Evolutionary conservation across 768 basidiomycete genomes (phyloP).

Genomic region (Boletus vermiculosoides): DNA sequence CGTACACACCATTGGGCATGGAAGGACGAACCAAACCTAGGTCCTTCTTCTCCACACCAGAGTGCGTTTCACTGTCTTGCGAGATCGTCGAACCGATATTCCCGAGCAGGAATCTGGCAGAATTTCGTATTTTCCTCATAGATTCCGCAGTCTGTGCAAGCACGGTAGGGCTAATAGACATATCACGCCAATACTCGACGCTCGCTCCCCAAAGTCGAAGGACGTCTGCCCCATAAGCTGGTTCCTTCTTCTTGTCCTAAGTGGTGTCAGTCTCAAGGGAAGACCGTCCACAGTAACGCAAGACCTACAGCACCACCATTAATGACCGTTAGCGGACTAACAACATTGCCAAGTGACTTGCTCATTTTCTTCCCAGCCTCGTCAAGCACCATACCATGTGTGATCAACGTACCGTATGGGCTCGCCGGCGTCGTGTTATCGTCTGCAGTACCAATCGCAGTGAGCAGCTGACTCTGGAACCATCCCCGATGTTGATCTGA

Average conservation of each 20-base stretch:
- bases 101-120: constrained; percentile 82
- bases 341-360: constrained; percentile 91
- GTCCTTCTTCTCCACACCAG: constrained; percentile 34
- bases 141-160: constrained; percentile 74
- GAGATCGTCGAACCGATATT: constrained; percentile 49
- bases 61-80: neutral
- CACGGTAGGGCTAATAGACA: constrained; percentile 77
- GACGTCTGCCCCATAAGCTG: constrained; percentile 82
- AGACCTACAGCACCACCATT: constrained; percentile 67
- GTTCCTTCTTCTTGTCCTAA: constrained; percentile 66
- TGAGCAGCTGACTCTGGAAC: constrained; percentile 96
- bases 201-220: constrained; percentile 91
- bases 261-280: neutral
- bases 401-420: constrained; percentile 81
- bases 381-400: constrained; percentile 96
- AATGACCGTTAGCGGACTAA: constrained; percentile 81
- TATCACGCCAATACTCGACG: constrained; percentile 87
- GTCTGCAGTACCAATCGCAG: constrained; percentile 52
- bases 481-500: constrained; percentile 98
- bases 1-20: neutral
- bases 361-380: constrained; percentile 92
- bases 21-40: constrained; percentile 60
- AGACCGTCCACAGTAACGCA: neutral
- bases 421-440: constrained; percentile 24
- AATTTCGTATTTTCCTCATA: constrained; percentile 81